Evolutionary conservation across 345 rosid species (phyloP), one percentile per base, ranked within the genome.

Genomic region (Acer yangbiense): DNA sequence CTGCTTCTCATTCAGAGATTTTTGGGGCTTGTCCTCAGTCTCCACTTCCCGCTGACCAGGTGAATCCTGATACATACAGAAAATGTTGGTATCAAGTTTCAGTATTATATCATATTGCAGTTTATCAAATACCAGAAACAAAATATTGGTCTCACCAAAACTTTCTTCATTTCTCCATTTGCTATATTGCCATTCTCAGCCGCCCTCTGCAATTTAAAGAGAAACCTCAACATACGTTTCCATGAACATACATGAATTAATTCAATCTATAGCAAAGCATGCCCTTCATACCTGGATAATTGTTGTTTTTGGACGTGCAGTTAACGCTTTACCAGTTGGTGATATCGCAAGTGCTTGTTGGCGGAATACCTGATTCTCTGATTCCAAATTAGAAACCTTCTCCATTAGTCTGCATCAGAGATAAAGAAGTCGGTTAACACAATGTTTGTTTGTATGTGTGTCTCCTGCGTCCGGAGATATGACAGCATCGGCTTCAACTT

Each of bases 341-440:
- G 99, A 90, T 70, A 94, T 85, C 69, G 97, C 79, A 62, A 96
- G 88, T 73, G 94, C 86, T 80, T 92, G 98, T 78, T 94, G 97
- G 77, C 98, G 94, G 81, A 94, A 90, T 78, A 96, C 88, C 85
- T 96, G 91, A 78, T 88, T 96, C 87, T 96, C 99, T 55, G 97
- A 92, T 85, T 91, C 97, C 82, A 90, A 86, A 83, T 91, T 96
- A 68, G 92, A 87, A 73, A 90, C 87, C 85, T 90, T 96, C 81
- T 96, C 97, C 83, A 84, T 88, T 52, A 92, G 72, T 78, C 97
- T 92, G 87, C 73, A 75, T 25, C 69, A 71, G 43, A 41, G 65
- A 62, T 46, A 50, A 67, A 71, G 69, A 18, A 71, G 52, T 71
- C 18, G 9, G 61, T 71, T 72, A 23, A 41, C 43, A 60, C 12